A percentile compares a stretch with the other conserved stretches of the same genome.
These are phyloP conservation scores for Prillingera fragicola DNA, from an alignment of 1,284 basidiomycete species.

Conservation along the genomic window DNA sequence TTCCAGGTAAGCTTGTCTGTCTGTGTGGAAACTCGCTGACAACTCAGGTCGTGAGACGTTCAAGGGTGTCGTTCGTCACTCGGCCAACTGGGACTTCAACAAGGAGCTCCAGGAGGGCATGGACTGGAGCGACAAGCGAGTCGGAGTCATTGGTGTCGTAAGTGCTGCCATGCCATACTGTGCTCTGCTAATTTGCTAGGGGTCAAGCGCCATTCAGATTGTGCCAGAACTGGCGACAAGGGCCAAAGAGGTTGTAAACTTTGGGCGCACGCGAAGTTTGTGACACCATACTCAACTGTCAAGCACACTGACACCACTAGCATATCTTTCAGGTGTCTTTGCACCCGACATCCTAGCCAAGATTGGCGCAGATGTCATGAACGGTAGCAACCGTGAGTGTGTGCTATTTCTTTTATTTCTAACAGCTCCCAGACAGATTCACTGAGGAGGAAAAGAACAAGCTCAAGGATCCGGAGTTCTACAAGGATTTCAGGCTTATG, in stretches of 20 bases:
- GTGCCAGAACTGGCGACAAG: conserved; percentile 14
- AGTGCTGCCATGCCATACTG: too few relatives aligned
- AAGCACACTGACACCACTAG: conserved; percentile 1
- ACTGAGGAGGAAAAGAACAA: conserved; percentile 21
- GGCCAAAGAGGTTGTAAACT: conserved; percentile 19
- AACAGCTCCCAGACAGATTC: conserved; percentile 20
- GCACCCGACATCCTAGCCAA: conserved; percentile 20
- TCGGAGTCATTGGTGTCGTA: conserved; percentile 8
- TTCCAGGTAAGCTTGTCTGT: too few relatives aligned
- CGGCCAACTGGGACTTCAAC: conserved; percentile 20
- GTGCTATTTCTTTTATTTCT: too few relatives aligned
- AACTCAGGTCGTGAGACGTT: conserved; percentile 18
- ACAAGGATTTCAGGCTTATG: conserved; percentile 22
- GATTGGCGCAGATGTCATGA: too few relatives aligned
- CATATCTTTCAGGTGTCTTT: conserved; percentile 22
- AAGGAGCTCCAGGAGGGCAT: conserved; percentile 12
- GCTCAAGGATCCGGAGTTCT: conserved; percentile 13
- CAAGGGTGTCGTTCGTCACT: conserved; percentile 21
- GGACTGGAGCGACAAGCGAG: conserved; percentile 9
- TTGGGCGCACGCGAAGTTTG: too few relatives aligned
- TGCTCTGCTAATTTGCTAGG: too few relatives aligned
- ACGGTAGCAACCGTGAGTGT: too few relatives aligned
- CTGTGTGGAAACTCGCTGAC: too few relatives aligned
- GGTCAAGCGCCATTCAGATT: conserved; percentile 19
- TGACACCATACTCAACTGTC: neutral